A percentile compares a stretch with the other conserved stretches of the same genome.
phyloP scores from a whole-genome alignment of 306 rosid genomes.

The Prunus kanzakura region DNA sequence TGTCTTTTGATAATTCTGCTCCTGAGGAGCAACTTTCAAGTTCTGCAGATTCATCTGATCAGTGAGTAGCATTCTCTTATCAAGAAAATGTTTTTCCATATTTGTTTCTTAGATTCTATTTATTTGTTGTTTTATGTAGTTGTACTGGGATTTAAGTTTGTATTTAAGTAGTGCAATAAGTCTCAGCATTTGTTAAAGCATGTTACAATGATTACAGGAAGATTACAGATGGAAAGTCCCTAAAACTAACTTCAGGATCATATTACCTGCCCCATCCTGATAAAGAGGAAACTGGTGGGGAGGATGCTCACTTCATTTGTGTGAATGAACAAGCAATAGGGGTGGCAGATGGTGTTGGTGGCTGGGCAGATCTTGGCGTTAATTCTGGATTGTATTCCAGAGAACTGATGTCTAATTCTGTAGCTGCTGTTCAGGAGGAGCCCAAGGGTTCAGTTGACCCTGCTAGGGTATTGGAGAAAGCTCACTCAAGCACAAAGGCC shows the following conservation, averaged over 20 bases:
- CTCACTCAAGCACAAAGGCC: slow-evolving; percentile 88
- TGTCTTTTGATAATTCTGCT: slow-evolving; percentile 65
- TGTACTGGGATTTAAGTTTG: neutral
- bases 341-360: slow-evolving; percentile 99
- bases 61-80: slow-evolving; percentile 40
- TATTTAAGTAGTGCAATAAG: neutral
- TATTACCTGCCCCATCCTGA: slow-evolving; percentile 97
- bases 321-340: slow-evolving; percentile 89
- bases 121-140: neutral
- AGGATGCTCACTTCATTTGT: slow-evolving; percentile 98
- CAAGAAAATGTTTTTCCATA: neutral
- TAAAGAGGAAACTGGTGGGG: slow-evolving; percentile 98
- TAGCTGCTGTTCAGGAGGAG: slow-evolving; percentile 76
- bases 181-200: neutral
- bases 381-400: slow-evolving; percentile 86
- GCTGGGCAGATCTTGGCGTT: slow-evolving; percentile 95
- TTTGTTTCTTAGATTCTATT: neutral
- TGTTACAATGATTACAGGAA: slow-evolving; percentile 48
- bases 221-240: slow-evolving; percentile 47
- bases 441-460: slow-evolving; percentile 96
- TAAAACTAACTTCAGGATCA: slow-evolving; percentile 78
- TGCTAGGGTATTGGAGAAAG: slow-evolving; percentile 90
- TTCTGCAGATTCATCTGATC: slow-evolving; percentile 62
- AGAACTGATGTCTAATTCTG: slow-evolving; percentile 93
- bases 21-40: slow-evolving; percentile 55